Evolutionary conservation across 2,329 filamentous ascomycete genomes (phyloP), one percentile per base, ranked within the genome.

Genomic region (Trichophyton verrucosum): DNA sequence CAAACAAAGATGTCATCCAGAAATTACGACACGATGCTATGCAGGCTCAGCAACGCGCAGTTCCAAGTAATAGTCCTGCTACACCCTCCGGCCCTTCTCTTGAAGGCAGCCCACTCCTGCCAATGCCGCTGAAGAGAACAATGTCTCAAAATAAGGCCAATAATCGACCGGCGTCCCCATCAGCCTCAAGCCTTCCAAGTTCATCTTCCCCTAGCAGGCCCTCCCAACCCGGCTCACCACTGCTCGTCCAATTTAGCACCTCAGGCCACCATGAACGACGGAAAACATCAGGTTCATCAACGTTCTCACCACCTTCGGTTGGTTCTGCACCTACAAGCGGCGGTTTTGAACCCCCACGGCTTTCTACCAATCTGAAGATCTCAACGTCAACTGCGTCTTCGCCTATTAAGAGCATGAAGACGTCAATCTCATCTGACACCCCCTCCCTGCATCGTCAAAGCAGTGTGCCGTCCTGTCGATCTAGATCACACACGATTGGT

Each of bases 1-100:
- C 94, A 60, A 99, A 99, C 75, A 99, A 99, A 72, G 94, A 99
- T 68, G 91, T 97, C 33, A 96, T 99, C 36, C 91, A 97, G 68
- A 97, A 97, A 72, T 79, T 99, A 61, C 86, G 91, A 9, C 90
- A 91, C 22, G 91, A 97, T 73, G 91, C 94, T 2, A 81, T 96
- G 76, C 91, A 86, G 68, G 80, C 81, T 40, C 83, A 85, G 66
- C 79, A 80, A 63, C 82, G 84, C 65, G 72, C 75, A 60, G 66
- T 73, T n/a, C 66, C 66, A 2, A 71, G 73, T 5, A 64, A 68
- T 40, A 68, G 69, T 8, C 68, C 73, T 27, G 69, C 66, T 8
- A 69, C 70, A 3, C 66, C 74, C 36, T 84, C 88, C 0, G 84
- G 81, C 0, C 83, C 86, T 4, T 84, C 83, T 1, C 75, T 95